A percentile compares a stretch with the other conserved stretches of the same genome.
These are phyloP conservation scores for Hypholoma sublateritium DNA, from an alignment of 768 basidiomycete species.

Conservation along the genomic window DNA sequence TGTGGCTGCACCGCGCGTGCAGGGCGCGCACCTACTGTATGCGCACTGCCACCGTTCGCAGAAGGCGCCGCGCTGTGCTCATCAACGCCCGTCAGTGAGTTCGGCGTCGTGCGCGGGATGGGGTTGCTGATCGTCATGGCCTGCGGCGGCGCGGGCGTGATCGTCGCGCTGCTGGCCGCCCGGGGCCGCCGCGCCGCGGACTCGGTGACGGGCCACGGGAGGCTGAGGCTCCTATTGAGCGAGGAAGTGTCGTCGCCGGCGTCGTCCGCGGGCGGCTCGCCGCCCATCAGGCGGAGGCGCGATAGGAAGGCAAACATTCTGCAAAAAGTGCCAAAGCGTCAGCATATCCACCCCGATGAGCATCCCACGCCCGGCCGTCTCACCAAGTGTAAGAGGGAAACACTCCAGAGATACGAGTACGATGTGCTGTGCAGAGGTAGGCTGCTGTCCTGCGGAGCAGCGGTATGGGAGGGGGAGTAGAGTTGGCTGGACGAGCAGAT, in stretches of 20 bases:
- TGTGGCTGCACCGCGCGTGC: slow-evolving; percentile 7
- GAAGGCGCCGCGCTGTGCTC: slow-evolving; percentile 5
- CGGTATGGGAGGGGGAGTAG: not conserved
- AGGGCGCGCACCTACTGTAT: slow-evolving; percentile 23
- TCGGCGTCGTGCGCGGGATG: slow-evolving; percentile 30
- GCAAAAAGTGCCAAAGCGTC: not conserved
- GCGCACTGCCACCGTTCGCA: slow-evolving; percentile 11
- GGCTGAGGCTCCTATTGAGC: slow-evolving; percentile 17
- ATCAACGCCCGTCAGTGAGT: slow-evolving; percentile 33
- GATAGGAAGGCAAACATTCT: slow-evolving; percentile 28
- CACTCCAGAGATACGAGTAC: not conserved
- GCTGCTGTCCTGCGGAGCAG: not conserved
- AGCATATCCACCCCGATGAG: not conserved
- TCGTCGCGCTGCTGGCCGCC: not conserved
- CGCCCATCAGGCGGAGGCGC: slow-evolving; percentile 17
- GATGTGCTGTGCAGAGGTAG: not conserved
- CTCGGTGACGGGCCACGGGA: slow-evolving; percentile 29
- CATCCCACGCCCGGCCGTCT: not conserved
- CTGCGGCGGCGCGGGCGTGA: slow-evolving; percentile 7
- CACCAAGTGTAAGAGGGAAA: too few relatives aligned
- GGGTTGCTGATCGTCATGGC: slow-evolving; percentile 33
- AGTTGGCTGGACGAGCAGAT: not conserved
- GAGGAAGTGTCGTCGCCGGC: slow-evolving; percentile 19
- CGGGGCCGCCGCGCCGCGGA: slow-evolving; percentile 14
- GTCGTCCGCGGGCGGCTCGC: slow-evolving; percentile 7